Evolutionary conservation across 164 flowering plant species (phyloP).

Genomic region (Vitis labrusca): DNA sequence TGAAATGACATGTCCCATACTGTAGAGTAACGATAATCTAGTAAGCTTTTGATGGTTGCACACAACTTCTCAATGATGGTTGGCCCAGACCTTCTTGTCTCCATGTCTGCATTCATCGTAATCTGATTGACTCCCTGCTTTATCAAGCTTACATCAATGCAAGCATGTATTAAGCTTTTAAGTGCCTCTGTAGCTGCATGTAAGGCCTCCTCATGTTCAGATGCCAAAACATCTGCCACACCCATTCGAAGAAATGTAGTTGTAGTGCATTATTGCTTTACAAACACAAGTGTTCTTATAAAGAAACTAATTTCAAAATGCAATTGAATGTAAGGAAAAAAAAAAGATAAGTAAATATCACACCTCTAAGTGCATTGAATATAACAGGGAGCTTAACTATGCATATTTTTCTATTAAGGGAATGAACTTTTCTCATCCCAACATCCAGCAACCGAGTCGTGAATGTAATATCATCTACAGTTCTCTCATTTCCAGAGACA

Average conservation of each 20-base stretch:
- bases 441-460: constrained; percentile 74
- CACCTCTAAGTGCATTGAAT: constrained; percentile 82
- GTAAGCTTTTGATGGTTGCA: constrained; percentile 73
- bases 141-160: constrained; percentile 77
- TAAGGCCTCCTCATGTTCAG: constrained; percentile 80
- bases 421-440: constrained; percentile 68
- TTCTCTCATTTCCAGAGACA: constrained; percentile 49
- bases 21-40: constrained; percentile 65
- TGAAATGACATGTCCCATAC: constrained; percentile 87
- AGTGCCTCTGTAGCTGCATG: constrained; percentile 68
- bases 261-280: too few species aligned
- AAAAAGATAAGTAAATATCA: constrained; percentile 3
- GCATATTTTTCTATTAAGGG: constrained; percentile 59
- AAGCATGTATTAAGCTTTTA: constrained; percentile 58
- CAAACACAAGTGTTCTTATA: too few species aligned
- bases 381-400: constrained; percentile 72
- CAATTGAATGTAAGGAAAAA: background rate
- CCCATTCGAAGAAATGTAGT: background rate
- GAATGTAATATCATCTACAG: constrained; percentile 73
- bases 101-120: constrained; percentile 18
- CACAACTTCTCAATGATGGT: constrained; percentile 84
- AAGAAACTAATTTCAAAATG: background rate
- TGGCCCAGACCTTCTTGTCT: constrained; percentile 52
- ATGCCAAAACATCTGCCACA: constrained; percentile 71
- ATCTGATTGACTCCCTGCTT: constrained; percentile 73